Evolutionary conservation across 176 grass and related monocot genomes (phyloP).

Genomic region (Puya raimondii): DNA sequence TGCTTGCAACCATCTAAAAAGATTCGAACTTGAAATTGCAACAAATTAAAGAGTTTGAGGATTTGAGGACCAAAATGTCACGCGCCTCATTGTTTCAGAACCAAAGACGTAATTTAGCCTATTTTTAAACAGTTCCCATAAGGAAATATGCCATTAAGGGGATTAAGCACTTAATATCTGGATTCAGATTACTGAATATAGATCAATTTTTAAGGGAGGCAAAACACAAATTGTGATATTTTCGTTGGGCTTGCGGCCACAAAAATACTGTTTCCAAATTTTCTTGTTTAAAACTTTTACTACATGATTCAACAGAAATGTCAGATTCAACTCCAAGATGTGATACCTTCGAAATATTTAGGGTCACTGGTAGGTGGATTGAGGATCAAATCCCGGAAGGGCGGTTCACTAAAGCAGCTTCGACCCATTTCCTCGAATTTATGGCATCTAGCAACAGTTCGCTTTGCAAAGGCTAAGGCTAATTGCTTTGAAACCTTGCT

Average conservation of each 20-base stretch:
- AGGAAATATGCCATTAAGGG: too few species aligned
- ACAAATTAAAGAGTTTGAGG: too few species aligned
- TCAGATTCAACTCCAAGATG: slow-evolving; percentile 4
- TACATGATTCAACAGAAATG: neutral
- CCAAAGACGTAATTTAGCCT: too few species aligned
- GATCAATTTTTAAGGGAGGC: too few species aligned
- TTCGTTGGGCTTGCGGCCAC: neutral
- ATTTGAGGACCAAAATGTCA: too few species aligned
- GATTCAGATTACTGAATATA: too few species aligned
- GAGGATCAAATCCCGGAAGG: slow-evolving; percentile 44
- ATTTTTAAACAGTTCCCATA: too few species aligned
- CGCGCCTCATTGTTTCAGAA: too few species aligned
- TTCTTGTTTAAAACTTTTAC: neutral
- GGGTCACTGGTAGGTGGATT: slow-evolving; percentile 25
- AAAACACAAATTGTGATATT: too few species aligned
- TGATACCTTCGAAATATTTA: slow-evolving; percentile 43
- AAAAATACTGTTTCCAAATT: neutral
- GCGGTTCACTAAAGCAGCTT: slow-evolving; percentile 69
- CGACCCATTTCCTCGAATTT: slow-evolving; percentile 61
- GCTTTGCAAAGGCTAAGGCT: slow-evolving; percentile 61
- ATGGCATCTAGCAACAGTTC: slow-evolving; percentile 57
- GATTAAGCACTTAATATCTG: too few species aligned
- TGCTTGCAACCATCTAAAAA: too few species aligned
- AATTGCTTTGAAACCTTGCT: slow-evolving; percentile 67
- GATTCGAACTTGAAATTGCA: too few species aligned